phyloP scores from a whole-genome alignment of 441 rosid species.

The Aleurites moluccanus region DNA sequence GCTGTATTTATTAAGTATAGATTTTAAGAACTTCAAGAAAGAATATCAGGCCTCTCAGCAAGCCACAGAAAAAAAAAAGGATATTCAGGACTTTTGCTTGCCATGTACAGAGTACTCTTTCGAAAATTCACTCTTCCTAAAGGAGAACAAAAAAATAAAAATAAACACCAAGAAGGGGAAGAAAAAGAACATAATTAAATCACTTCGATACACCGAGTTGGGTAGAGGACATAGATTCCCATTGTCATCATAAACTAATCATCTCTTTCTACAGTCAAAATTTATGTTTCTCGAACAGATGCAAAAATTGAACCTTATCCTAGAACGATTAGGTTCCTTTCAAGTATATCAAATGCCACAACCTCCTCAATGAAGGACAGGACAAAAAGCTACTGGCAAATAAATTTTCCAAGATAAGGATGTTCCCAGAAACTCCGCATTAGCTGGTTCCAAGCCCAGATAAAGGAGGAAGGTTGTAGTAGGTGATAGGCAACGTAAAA shows the following conservation, averaged over 20 bases:
- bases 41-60: not conserved
- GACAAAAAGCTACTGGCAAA: not conserved
- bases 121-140: not conserved
- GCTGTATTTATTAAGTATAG: not conserved
- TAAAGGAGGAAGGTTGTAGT: too few species aligned
- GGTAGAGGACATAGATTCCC: not conserved
- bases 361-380: not conserved
- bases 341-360: not conserved
- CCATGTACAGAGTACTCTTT: not conserved
- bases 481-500: too few species aligned
- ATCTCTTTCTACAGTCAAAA: not conserved
- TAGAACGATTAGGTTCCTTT: constrained; percentile 1
- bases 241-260: constrained; percentile 1
- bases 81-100: not conserved
- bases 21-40: constrained; percentile 1
- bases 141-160: not conserved
- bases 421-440: too few species aligned
- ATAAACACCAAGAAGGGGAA: not conserved
- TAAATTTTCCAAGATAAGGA: not conserved
- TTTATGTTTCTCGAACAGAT: not conserved
- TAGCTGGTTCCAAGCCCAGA: too few species aligned
- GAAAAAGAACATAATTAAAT: not conserved
- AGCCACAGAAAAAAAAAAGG: too few species aligned
- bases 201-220: not conserved
- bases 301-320: not conserved